Evolutionary conservation across 208 protist species (phyloP).

Genomic region (Strigomonas galati): DNA sequence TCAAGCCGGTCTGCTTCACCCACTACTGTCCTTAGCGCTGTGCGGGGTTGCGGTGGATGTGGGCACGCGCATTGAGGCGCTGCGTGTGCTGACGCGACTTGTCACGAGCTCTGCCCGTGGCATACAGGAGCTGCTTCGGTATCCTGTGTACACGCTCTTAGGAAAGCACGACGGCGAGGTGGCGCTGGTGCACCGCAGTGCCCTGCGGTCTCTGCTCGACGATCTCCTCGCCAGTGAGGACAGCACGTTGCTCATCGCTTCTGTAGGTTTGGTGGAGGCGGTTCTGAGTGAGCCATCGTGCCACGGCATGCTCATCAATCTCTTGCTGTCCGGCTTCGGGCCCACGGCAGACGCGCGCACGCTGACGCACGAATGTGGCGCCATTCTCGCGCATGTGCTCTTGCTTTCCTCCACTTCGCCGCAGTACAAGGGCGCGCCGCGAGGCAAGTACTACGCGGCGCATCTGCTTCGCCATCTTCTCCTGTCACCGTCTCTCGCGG

Average conservation of each 20-base stretch:
- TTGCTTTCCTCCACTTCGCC: background rate
- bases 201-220: slow-evolving; percentile 45
- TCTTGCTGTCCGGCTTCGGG: slow-evolving; percentile 21
- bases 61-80: slow-evolving; percentile 63
- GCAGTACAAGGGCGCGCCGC: slow-evolving; percentile 16
- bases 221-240: slow-evolving; percentile 36
- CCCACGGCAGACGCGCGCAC: background rate
- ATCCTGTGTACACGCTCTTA: slow-evolving; percentile 1
- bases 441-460: slow-evolving; percentile 71
- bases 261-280: slow-evolving; percentile 12
- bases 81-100: slow-evolving; percentile 53
- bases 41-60: slow-evolving; percentile 63
- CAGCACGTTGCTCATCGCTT: slow-evolving; percentile 9
- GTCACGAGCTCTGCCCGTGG: slow-evolving; percentile 29
- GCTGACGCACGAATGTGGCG: slow-evolving; percentile 16
- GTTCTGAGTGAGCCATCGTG: slow-evolving; percentile 7
- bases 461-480: slow-evolving; percentile 52
- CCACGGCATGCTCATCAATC: slow-evolving; percentile 10
- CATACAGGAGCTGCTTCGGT: slow-evolving; percentile 46
- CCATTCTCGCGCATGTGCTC: slow-evolving; percentile 23
- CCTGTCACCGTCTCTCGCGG: slow-evolving; percentile 19
- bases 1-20: slow-evolving; percentile 46
- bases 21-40: slow-evolving; percentile 56
- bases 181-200: background rate
- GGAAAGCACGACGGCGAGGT: background rate